A percentile compares a stretch with the other conserved stretches of the same genome.
These are phyloP conservation scores for Cercospora zeina DNA, from an alignment of 2,329 filamentous ascomycete genomes.

Conservation along the genomic window DNA sequence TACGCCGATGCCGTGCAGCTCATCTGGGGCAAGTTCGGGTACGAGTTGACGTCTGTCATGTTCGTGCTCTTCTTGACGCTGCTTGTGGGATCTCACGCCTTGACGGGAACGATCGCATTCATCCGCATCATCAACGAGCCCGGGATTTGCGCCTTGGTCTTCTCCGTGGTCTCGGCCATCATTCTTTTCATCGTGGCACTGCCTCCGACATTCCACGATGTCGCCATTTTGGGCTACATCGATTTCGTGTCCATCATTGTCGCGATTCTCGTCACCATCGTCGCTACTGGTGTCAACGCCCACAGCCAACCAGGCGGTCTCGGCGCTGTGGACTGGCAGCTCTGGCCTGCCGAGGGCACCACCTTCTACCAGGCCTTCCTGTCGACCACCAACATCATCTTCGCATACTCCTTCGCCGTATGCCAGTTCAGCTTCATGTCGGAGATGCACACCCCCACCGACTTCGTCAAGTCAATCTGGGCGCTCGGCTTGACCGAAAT, in stretches of 20 bases:
- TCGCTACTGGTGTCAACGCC: slow-evolving; percentile 40
- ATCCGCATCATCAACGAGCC: slow-evolving; percentile 44
- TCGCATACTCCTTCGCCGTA: slow-evolving; percentile 58
- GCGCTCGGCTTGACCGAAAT: slow-evolving; percentile 65
- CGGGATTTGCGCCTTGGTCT: slow-evolving; percentile 46
- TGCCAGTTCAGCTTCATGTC: slow-evolving; percentile 69
- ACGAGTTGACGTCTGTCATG: slow-evolving; percentile 48
- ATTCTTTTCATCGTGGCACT: slow-evolving; percentile 41
- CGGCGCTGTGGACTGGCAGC: slow-evolving; percentile 38
- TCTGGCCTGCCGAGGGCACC: slow-evolving; percentile 40
- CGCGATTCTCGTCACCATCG: slow-evolving; percentile 42
- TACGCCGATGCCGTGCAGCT: slow-evolving; percentile 49
- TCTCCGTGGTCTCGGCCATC: slow-evolving; percentile 47
- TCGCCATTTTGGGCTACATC: slow-evolving; percentile 42
- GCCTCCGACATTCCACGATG: slow-evolving; percentile 42
- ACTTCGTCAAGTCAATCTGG: slow-evolving; percentile 60
- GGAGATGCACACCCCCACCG: slow-evolving; percentile 64
- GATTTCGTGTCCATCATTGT: slow-evolving; percentile 42
- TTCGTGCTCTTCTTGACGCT: slow-evolving; percentile 48
- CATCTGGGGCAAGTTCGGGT: slow-evolving; percentile 47
- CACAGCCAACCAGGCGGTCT: slow-evolving; percentile 35
- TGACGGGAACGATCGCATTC: slow-evolving; percentile 51
- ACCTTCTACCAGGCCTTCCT: slow-evolving; percentile 61
- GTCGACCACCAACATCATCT: slow-evolving; percentile 68
- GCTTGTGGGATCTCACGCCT: slow-evolving; percentile 47